A percentile compares a stretch with the other conserved stretches of the same genome.
Evolutionary conservation across 2,329 filamentous ascomycete genomes (phyloP).

Genomic region (Cladosporium sphaerospermum): DNA sequence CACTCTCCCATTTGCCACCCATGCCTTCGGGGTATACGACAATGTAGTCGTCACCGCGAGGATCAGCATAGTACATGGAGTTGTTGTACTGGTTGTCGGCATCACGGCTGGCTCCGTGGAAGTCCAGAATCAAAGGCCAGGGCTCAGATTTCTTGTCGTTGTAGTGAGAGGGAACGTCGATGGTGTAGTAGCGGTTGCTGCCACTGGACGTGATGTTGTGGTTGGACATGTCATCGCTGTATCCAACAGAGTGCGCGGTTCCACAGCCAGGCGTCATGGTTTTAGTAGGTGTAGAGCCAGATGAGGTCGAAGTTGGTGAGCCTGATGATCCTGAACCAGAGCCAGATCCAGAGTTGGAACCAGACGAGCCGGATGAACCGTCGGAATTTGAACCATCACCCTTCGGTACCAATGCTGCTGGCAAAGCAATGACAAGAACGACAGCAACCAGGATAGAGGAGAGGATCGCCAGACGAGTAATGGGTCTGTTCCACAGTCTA

Average conservation of each 20-base stretch:
- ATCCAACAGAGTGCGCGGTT: conserved; percentile 1
- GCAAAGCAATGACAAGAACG: conserved; percentile 6
- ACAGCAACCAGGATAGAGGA: neutral
- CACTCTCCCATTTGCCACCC: conserved; percentile 35
- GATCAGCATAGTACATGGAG: conserved; percentile 41
- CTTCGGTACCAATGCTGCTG: neutral
- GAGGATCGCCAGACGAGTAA: conserved; percentile 6
- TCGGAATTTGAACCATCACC: neutral
- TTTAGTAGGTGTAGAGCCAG: neutral
- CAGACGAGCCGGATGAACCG: conserved; percentile 1
- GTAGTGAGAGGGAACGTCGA: conserved; percentile 23
- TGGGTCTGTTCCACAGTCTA: conserved; percentile 2
- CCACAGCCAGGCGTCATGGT: conserved; percentile 3
- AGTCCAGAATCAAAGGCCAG: conserved; percentile 41
- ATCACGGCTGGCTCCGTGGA: conserved; percentile 38
- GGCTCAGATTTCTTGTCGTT: conserved; percentile 10
- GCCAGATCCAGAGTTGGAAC: neutral
- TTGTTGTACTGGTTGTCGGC: conserved; percentile 37
- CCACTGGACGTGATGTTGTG: conserved; percentile 17
- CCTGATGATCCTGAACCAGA: neutral
- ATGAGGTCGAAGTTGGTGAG: conserved; percentile 4
- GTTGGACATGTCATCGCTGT: neutral
- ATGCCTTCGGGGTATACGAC: conserved; percentile 43
- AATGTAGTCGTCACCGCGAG: conserved; percentile 40
- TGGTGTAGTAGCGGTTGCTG: conserved; percentile 19